Evolutionary conservation across 306 rosid genomes (phyloP), one percentile per base, ranked within the genome.

Genomic region (Cucumis hystrix): DNA sequence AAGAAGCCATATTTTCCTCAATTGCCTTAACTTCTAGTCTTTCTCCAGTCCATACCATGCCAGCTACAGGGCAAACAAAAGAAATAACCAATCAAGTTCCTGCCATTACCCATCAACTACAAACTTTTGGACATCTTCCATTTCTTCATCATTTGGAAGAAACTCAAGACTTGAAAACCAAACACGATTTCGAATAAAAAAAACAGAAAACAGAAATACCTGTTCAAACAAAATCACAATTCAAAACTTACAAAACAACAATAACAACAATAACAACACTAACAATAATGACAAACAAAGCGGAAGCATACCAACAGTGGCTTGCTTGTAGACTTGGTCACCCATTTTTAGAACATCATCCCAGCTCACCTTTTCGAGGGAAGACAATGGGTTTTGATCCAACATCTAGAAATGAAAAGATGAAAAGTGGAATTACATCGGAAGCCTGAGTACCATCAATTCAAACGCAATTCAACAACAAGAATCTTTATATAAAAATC

Each of bases 1-100:
- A 92, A 30, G 96, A 68, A 52, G 78, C 59, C 93, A 96, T 91
- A 78, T 62, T 92, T 82, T 92, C 97, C 75, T 96, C 93, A 64
- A 95, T 65, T 84, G 87, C 89, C 80, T 66, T 89, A 37, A 74
- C 81, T 16, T 82, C 84, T 3, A 84, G 91, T 58, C 79, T 71
- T 20, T 87, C 92, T 80, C 96, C 97, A 14, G 83, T 85, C 99
- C 98, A 96, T 74, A 96, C 89, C 97, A 96, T 87, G 83, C 99
- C 99, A 78, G 81, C 99, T 96, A 79, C 85, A 85, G 10, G 77
- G 80, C 25, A 67, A 71, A 77, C 37, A 61, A 14, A 78, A 62
- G 28, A 75, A 6, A 20, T 11, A 57, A 56, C 66, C 63, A 74
- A 54, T 54, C 39, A 54, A 30, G 54, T 55, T 73, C 63, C 7